phyloP scores from a whole-genome alignment of 768 basidiomycete species.

The Rhodosporidiobolus odoratus region DNA sequence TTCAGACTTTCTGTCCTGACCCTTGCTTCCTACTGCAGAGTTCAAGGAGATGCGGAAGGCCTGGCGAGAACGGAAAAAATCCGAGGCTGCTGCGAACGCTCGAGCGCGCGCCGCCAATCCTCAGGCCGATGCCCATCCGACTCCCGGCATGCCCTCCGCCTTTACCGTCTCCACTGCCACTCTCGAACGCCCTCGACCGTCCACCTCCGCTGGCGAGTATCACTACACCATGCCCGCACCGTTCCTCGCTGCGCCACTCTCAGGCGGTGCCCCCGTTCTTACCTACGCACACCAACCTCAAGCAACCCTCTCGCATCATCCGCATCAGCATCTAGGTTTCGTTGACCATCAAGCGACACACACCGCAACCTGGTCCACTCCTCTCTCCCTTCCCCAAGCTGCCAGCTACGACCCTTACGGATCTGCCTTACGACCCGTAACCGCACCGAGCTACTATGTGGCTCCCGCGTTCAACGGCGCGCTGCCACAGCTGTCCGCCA shows the following conservation, averaged over 20 bases:
- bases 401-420: conserved; percentile 12
- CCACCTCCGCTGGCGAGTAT: conserved; percentile 36
- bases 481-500: too few species aligned
- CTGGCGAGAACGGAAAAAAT: conserved; percentile 88
- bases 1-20: conserved; percentile 1
- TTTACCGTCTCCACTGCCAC: too few species aligned
- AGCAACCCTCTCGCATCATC: not conserved
- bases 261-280: conserved; percentile 2
- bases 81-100: conserved; percentile 35
- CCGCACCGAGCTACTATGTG: conserved; percentile 26
- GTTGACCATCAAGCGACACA: not conserved
- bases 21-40: conserved; percentile 54
- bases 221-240: conserved; percentile 23
- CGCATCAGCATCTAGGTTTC: not conserved
- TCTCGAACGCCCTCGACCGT: conserved; percentile 24
- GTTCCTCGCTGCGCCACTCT: conserved; percentile 11
- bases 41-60: conserved; percentile 96
- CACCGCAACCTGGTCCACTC: not conserved
- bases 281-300: not conserved
- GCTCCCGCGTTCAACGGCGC: conserved; percentile 17
- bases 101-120: conserved; percentile 28
- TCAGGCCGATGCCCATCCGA: not conserved
- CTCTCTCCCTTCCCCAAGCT: not conserved
- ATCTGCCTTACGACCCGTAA: not conserved
- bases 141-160: not conserved